phyloP scores from a whole-genome alignment of 371 early-diverging fungal genomes.

The Mycotypha africana region DNA sequence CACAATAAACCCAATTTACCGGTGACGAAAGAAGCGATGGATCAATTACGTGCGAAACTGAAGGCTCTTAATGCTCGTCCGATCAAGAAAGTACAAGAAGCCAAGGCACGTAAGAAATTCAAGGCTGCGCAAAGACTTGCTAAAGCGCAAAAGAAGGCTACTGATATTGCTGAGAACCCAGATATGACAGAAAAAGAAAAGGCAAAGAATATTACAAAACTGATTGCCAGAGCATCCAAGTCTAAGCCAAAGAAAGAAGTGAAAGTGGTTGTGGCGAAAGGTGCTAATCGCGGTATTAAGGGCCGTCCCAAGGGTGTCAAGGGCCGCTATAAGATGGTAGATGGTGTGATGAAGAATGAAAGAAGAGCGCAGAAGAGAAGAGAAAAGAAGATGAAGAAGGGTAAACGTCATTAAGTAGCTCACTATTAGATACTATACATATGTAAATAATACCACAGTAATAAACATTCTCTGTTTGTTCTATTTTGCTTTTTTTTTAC shows the following conservation, averaged over 20 bases:
- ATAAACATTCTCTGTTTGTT: too few relatives aligned
- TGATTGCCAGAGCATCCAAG: conserved; percentile 64
- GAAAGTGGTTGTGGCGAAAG: conserved; percentile 89
- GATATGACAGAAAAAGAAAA: conserved; percentile 91
- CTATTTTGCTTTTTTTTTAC: too few relatives aligned
- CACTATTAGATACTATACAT: too few relatives aligned
- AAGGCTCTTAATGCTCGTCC: conserved; percentile 91
- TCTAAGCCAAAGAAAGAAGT: conserved; percentile 73
- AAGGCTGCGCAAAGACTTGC: conserved; percentile 65
- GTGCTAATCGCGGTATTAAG: conserved; percentile 75
- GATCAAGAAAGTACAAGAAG: conserved; percentile 98
- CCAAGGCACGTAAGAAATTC: conserved; percentile 94
- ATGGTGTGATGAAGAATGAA: conserved; percentile 92
- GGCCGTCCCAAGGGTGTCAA: conserved; percentile 97
- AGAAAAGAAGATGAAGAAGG: conserved; percentile 53
- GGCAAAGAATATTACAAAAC: conserved; percentile 71
- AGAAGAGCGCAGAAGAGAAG: conserved; percentile 75
- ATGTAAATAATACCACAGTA: too few relatives aligned
- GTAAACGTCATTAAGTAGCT: too few relatives aligned
- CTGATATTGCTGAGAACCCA: conserved; percentile 76
- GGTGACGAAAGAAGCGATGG: conserved; percentile 93
- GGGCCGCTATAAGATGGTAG: conserved; percentile 95
- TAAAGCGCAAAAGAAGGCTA: conserved; percentile 86
- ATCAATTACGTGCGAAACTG: conserved; percentile 72
- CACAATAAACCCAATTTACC: conserved; percentile 88